phyloP scores from a whole-genome alignment of 495 filamentous ascomycete genomes.

The Aspergillus diversus region DNA sequence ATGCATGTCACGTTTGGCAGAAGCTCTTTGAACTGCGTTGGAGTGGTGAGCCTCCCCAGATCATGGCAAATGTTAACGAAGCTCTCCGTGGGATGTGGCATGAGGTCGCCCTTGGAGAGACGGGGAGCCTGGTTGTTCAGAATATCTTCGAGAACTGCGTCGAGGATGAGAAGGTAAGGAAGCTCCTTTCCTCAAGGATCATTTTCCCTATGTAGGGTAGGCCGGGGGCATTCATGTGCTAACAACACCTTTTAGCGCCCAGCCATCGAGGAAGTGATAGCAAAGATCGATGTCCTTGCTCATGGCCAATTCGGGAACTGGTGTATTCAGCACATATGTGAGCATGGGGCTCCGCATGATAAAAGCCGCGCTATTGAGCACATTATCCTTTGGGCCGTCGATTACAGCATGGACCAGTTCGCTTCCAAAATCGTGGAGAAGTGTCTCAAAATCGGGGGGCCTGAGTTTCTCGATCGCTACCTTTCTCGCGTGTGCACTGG shows the following conservation, averaged over 20 bases:
- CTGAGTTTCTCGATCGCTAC: constrained; percentile 90
- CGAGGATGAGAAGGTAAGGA: constrained; percentile 91
- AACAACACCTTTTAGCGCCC: constrained; percentile 66
- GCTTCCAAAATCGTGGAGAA: constrained; percentile 99
- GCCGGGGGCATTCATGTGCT: constrained; percentile 28
- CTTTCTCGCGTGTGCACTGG: constrained; percentile 92
- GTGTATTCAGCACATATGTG: constrained; percentile 99
- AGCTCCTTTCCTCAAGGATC: background rate
- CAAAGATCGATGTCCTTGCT: constrained; percentile 90
- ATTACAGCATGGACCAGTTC: constrained; percentile 99
- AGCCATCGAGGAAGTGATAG: constrained; percentile 94
- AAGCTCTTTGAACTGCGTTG: constrained; percentile 99
- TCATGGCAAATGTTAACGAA: constrained; percentile 98
- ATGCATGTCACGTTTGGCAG: constrained; percentile 99
- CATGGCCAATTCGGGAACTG: constrained; percentile 99
- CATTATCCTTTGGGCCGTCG: constrained; percentile 85
- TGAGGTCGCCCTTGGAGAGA: constrained; percentile 95
- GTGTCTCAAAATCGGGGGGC: constrained; percentile 93
- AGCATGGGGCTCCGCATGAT: constrained; percentile 90
- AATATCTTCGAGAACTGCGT: constrained; percentile 99
- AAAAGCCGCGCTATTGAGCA: constrained; percentile 93
- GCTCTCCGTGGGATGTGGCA: constrained; percentile 97
- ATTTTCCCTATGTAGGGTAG: background rate
- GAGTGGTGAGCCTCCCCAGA: constrained; percentile 91
- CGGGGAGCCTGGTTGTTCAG: constrained; percentile 95